Evolutionary conservation across 2,329 filamentous ascomycete species (phyloP).

Genomic region (Seiridium unicorne): DNA sequence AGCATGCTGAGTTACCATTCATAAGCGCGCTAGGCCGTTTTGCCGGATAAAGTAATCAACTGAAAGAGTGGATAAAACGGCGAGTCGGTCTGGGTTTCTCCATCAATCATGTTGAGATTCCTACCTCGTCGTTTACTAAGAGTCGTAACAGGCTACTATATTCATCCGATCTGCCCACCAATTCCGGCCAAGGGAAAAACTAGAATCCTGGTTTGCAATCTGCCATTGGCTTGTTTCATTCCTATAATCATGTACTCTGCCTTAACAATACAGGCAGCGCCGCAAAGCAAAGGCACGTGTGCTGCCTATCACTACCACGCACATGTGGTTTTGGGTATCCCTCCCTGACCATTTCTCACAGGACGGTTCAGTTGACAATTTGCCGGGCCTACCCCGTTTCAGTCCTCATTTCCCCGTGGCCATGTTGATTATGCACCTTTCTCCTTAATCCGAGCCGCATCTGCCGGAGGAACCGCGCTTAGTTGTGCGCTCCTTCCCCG

Average conservation of each 20-base stretch:
- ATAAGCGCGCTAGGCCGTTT: neutral
- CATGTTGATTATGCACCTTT: neutral
- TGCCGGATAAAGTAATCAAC: neutral
- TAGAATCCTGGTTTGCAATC: neutral
- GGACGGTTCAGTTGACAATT: neutral
- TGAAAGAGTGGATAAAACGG: neutral
- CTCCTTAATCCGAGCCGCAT: too few relatives aligned
- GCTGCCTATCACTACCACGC: too few relatives aligned
- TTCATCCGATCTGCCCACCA: too few relatives aligned
- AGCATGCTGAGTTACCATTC: neutral
- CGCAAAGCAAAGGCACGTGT: neutral
- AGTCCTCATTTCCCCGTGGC: too few relatives aligned
- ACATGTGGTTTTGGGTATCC: neutral
- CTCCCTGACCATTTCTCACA: neutral
- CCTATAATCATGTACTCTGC: neutral
- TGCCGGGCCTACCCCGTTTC: neutral
- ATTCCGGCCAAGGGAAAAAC: too few relatives aligned
- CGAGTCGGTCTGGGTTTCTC: conserved; percentile 12
- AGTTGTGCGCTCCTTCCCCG: conserved; percentile 3
- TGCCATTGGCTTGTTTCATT: neutral
- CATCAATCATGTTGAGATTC: conserved; percentile 15
- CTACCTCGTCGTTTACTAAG: too few relatives aligned
- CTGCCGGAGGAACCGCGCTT: neutral
- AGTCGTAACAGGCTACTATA: too few relatives aligned
- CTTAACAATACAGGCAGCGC: neutral